Percentiles rank a stretch among this genome's conserved stretches.
Evolutionary conservation across 2,329 filamentous ascomycete species (phyloP).

Genomic region (Myriangium duriaei): DNA sequence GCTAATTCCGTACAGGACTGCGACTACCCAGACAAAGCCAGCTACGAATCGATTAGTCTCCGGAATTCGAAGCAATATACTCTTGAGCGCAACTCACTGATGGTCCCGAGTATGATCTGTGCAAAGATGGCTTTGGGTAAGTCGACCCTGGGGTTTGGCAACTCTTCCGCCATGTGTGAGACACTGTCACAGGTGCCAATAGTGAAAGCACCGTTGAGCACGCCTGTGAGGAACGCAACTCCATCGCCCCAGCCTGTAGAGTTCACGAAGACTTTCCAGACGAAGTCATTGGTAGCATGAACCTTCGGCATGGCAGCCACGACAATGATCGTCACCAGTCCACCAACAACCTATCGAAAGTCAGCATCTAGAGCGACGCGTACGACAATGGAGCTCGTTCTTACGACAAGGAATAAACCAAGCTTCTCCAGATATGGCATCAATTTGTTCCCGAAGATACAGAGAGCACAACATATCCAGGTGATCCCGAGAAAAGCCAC

Average conservation of each 20-base stretch:
- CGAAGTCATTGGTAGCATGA: slow-evolving; percentile 40
- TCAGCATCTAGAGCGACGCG: neutral
- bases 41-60: slow-evolving; percentile 13
- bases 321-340: slow-evolving; percentile 25
- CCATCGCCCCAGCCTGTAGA: slow-evolving; percentile 37
- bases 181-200: slow-evolving; percentile 26
- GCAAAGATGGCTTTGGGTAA: slow-evolving; percentile 38
- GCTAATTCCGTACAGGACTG: slow-evolving; percentile 39
- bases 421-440: slow-evolving; percentile 40
- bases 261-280: slow-evolving; percentile 43
- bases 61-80: neutral
- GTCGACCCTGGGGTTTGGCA: slow-evolving; percentile 26
- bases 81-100: slow-evolving; percentile 16
- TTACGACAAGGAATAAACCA: slow-evolving; percentile 39
- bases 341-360: slow-evolving; percentile 18
- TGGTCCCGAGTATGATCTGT: slow-evolving; percentile 36
- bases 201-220: slow-evolving; percentile 27
- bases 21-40: slow-evolving; percentile 37
- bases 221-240: slow-evolving; percentile 25
- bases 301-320: slow-evolving; percentile 39
- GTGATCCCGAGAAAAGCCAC: slow-evolving; percentile 44
- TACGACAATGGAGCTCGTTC: neutral
- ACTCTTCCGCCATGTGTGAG: slow-evolving; percentile 26
- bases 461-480: slow-evolving; percentile 39
- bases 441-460: slow-evolving; percentile 45